Conservation (phyloP, 129 eudicot species). For the Rutidosis leptorrhynchoides region DNA sequence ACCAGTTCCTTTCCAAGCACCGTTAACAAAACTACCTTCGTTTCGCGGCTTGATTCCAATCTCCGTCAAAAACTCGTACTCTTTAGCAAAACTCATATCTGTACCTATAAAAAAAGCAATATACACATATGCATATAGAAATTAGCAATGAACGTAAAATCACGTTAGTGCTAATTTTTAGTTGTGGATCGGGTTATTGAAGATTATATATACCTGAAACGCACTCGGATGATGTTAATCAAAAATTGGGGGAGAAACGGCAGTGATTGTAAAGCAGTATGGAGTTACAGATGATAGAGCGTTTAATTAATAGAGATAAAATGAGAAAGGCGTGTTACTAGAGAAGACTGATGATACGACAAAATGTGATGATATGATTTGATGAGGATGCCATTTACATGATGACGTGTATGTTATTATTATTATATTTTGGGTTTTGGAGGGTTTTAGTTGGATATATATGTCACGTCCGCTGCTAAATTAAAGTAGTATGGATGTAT, state of each 20-base stretch:
- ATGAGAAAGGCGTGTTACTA: constrained; percentile 11
- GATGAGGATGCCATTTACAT: constrained; percentile 9
- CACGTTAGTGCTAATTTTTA: constrained; percentile 1
- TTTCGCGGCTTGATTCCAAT: constrained; percentile 58
- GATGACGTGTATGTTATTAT: neutral
- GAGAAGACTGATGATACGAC: constrained; percentile 26
- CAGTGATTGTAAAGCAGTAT: neutral
- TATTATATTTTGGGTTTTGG: neutral
- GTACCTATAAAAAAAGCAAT: neutral
- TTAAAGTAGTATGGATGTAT: neutral
- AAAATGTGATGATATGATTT: neutral
- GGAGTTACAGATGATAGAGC: neutral
- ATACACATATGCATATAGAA: neutral
- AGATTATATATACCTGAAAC: constrained; percentile 10
- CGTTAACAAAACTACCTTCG: constrained; percentile 67
- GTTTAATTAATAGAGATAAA: neutral
- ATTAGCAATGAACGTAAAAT: neutral
- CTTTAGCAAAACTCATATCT: constrained; percentile 53
- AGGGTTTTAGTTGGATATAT: neutral
- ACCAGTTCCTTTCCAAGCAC: constrained; percentile 83
- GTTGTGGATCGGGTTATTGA: constrained; percentile 12
- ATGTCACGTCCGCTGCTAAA: neutral
- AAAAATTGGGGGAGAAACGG: constrained; percentile 21
- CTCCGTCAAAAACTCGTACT: constrained; percentile 77
- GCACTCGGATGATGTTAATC: neutral